A percentile compares a stretch with the other conserved stretches of the same genome.
These are phyloP conservation scores for Prunus mongolica DNA, from an alignment of 306 rosid species.

Conservation along the genomic window DNA sequence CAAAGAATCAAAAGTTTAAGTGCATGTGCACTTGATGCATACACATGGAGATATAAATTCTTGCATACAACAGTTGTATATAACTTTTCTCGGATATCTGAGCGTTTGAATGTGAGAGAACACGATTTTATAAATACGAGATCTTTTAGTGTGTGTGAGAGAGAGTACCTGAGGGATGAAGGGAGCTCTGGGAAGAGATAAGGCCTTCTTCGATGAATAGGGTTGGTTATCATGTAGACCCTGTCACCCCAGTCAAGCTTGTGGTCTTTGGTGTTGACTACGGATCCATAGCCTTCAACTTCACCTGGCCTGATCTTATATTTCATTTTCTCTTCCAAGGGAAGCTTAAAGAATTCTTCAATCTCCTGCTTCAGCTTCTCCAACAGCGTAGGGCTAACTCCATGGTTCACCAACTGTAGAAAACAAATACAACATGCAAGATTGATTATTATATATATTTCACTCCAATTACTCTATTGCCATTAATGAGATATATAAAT, in stretches of 20 bases:
- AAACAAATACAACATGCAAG: background rate
- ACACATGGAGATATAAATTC: background rate
- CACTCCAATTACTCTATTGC: background rate
- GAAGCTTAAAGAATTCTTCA: constrained; percentile 61
- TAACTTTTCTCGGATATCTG: too few species aligned
- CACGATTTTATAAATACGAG: background rate
- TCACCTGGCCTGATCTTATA: constrained; percentile 50
- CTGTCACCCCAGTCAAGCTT: constrained; percentile 91
- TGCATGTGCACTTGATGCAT: too few species aligned
- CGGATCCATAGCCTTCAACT: constrained; percentile 70
- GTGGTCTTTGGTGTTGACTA: constrained; percentile 40
- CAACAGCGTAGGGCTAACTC: constrained; percentile 41
- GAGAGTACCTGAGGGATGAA: constrained; percentile 41
- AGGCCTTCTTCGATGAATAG: constrained; percentile 50
- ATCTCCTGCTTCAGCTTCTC: constrained; percentile 47
- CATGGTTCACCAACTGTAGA: constrained; percentile 73
- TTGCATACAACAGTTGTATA: background rate
- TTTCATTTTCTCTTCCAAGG: constrained; percentile 56
- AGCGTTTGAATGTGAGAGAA: background rate
- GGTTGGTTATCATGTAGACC: constrained; percentile 51
- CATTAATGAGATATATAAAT: background rate
- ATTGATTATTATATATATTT: background rate
- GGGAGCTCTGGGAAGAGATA: constrained; percentile 59
- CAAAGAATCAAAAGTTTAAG: background rate
- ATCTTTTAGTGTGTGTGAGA: background rate